Conservation (phyloP, 441 rosid genomes). For the Daphne laureola region DNA sequence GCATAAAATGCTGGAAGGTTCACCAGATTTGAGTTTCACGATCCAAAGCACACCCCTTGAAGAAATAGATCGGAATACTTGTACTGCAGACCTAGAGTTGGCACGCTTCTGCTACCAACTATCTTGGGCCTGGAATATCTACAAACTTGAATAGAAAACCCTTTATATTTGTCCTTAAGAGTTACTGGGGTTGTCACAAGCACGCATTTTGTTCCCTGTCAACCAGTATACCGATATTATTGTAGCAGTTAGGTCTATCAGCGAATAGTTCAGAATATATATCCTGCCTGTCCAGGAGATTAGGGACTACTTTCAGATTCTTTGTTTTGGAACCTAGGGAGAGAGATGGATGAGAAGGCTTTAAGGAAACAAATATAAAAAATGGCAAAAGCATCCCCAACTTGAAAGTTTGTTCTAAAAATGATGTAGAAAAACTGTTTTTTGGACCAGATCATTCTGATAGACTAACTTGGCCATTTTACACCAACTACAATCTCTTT, state of each 20-base stretch:
- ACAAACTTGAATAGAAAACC: constrained; percentile 39
- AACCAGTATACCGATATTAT: constrained; percentile 38
- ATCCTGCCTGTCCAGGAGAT: too few relatives aligned
- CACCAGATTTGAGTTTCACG: constrained; percentile 46
- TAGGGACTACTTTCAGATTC: too few relatives aligned
- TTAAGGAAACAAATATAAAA: too few relatives aligned
- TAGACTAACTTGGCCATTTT: too few relatives aligned
- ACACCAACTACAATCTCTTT: too few relatives aligned
- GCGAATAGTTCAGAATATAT: constrained; percentile 8
- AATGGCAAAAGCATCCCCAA: too few relatives aligned
- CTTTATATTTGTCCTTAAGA: constrained; percentile 24
- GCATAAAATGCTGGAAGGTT: constrained; percentile 18
- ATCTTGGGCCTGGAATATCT: constrained; percentile 30
- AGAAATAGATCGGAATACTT: constrained; percentile 26
- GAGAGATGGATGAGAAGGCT: too few relatives aligned
- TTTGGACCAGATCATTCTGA: too few relatives aligned
- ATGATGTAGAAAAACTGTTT: too few relatives aligned
- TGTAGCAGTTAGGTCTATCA: constrained; percentile 20
- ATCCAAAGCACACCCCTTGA: constrained; percentile 38
- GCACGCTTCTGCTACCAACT: constrained; percentile 32
- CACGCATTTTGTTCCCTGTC: constrained; percentile 67
- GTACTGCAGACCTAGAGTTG: constrained; percentile 25
- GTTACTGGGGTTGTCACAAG: constrained; percentile 39
- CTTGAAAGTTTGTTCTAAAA: too few relatives aligned
- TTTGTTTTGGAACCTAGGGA: too few relatives aligned